Evolutionary conservation across 2,329 filamentous ascomycete genomes (phyloP).

Genomic region (Rhynchosporium secalis): DNA sequence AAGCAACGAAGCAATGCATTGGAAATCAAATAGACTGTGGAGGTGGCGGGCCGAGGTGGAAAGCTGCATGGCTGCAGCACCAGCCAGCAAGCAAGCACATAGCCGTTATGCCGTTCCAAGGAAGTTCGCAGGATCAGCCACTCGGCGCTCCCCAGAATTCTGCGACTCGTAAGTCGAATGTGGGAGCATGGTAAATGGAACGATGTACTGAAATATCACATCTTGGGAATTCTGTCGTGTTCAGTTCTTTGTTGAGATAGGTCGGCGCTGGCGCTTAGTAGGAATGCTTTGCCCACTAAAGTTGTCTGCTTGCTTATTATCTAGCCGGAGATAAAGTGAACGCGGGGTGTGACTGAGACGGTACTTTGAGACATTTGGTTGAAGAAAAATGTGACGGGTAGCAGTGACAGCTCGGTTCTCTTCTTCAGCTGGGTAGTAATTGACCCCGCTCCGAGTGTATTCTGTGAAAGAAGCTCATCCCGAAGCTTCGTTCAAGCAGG

Average conservation of each 20-base stretch:
- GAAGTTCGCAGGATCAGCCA: conserved; percentile 9
- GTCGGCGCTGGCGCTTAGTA: conserved; percentile 5
- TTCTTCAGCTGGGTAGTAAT: neutral
- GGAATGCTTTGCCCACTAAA: conserved; percentile 2
- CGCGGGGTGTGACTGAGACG: neutral
- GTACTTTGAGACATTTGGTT: conserved; percentile 14
- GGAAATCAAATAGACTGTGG: neutral
- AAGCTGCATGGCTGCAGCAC: conserved; percentile 23
- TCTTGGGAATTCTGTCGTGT: conserved; percentile 20
- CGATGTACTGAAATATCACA: neutral
- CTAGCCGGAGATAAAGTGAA: neutral
- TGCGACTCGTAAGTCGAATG: neutral
- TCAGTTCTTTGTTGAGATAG: conserved; percentile 17
- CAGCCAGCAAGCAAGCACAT: neutral
- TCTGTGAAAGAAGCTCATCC: too few species aligned
- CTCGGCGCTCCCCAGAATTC: conserved; percentile 1
- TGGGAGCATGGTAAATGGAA: neutral
- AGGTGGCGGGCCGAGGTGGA: conserved; percentile 26
- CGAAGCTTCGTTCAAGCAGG: too few species aligned
- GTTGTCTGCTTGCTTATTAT: conserved; percentile 6
- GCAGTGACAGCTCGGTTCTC: neutral
- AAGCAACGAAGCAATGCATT: neutral
- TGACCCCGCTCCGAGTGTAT: too few species aligned
- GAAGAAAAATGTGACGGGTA: conserved; percentile 18
- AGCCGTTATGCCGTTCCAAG: conserved; percentile 24